Evolutionary conservation across 2,329 filamentous ascomycete genomes (phyloP), one percentile per base, ranked within the genome.

Genomic region (Sordariomycetes sp.): DNA sequence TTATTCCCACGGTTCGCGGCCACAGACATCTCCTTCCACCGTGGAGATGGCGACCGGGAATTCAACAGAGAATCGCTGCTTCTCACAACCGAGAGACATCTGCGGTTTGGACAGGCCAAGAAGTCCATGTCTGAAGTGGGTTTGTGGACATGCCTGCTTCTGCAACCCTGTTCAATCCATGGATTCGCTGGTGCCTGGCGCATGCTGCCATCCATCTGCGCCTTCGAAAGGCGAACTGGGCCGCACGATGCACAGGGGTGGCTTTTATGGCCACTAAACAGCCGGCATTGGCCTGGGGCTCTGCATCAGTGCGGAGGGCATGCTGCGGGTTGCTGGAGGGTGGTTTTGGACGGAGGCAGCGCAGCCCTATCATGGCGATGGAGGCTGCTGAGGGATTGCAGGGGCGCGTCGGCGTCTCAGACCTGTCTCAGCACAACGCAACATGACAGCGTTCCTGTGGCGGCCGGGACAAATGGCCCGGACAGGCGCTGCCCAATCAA

Each of bases 391-490:
- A 14, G 51, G 50, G 24, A 57, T 58, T 58, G 56, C 56, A 58
- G 56, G 56, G 56, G 56, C 37, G 22, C n/a, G 28, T 51, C 40
- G 46, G 10, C 34, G 56, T 58, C 56, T 58, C 56, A 54, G 50
- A 58, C 53, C 51, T 54, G 56, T 58, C 37, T 20, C 56, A 58
- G 50, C 46, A 55, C 25, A 46, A 32, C 12, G 16, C 14, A 3
- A 8, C 8, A 2, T n/a, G 34, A 18, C 35, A 16, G 12, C 8
- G 4, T 32, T 32, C 28, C 28, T 8, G 28, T 32, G 28, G 28
- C 28, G 28, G 28, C 28, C 28, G 28, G 28, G 28, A 32, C 28
- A 8, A 4, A 4, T 32, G 28, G 8, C 28, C 8, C 20, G 24
- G n/a, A 28, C 20, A 40, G 32, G 22, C 11, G 53, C 43, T 48